Evolutionary conservation across 768 basidiomycete species (phyloP), one percentile per base, ranked within the genome.

Genomic region (Pulveroboletus ravenelii): DNA sequence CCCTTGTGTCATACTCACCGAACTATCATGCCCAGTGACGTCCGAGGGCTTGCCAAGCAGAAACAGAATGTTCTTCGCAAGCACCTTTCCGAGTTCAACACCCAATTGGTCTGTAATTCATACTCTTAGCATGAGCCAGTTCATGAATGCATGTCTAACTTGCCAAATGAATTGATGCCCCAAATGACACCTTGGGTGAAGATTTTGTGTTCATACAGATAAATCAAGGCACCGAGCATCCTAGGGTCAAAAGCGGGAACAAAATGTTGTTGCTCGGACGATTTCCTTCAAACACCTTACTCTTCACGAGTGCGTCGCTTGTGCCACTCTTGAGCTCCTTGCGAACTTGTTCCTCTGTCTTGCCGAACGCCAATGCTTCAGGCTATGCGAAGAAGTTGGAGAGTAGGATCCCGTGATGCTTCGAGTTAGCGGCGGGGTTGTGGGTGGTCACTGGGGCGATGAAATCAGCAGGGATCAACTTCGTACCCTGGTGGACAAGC

Each of bases 371-470:
- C 48, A 99, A 77, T 18, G 96, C 96, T 73, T 96, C 93, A 3
- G 93, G 92, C 68, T 96, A 96, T 6, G 96, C 96, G 62, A 99
- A 98, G 78, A 87, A 99, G 78, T 99, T 99, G 70, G 87, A 90
- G 13, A 99, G 82, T 15, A 98, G 78, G 70, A 99, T 99, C 54
- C 94, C 89, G 73, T 99, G 96, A 71, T 99, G 95, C 70, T 90
- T 90, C 9, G 90, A 92, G 62, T 78, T 53, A 3, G 74, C 75
- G 67, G 97, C 85, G 23, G 92, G 93, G 79, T 98, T 98, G 64
- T 89, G 90, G 3, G 89, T 80, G 29, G 85, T 89, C 13, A 90
- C 81, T 17, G 93, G 91, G 2, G 93, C 93, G 57, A 96, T 76
- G 77, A 95, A 95, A 69, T 96, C 93, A 41, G 88, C 81, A 1